Evolutionary conservation across 2,329 filamentous ascomycete species (phyloP), one percentile per base, ranked within the genome.

Genomic region (Colletotrichum truncatum): DNA sequence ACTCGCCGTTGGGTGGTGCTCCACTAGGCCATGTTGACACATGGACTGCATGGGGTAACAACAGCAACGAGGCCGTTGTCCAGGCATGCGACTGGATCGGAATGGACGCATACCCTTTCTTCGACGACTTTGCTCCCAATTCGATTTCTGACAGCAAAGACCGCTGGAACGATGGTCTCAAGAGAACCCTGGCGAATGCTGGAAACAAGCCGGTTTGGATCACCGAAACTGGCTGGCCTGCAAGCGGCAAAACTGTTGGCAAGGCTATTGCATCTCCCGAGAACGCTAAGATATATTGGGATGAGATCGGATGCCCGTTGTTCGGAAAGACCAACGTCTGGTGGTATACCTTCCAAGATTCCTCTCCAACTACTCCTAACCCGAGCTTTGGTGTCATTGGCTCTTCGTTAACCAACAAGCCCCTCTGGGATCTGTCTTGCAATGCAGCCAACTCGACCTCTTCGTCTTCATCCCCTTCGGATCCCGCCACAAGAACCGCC

Each of bases 11-110:
- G 23, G 80, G 84, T 34, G 78, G 79, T 23, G 85, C 82, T 46
- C 82, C 87, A n/a, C 82, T 97, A 66, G 93, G 93, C 55, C 94
- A 97, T 78, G 93, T 97, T 75, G 94, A 97, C 75, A 97, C 94
- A 54, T 97, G 93, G 93, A 93, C 90, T 34, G 88, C 87, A 54
- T 94, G 89, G 84, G 88, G 88, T 75, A 93, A 97, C 77, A 77
- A 79, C 54, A 87, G 89, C 73, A 97, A 95, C 85, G 78, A 80
- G 51, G 87, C 84, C 41, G 88, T 97, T 64, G 88, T 93, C 64
- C 82, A 89, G 9, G 87, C 86, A 39, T 80, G 85, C 67, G 93
- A 97, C 82, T 97, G 89, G 85, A 78, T 97, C 66, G 94, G 94
- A 70, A 88, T 95, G 76, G 93, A 97, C 75, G 91, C 90, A 16